Base-by-base conservation (phyloP, 176 grass and related monocot species). In the Aegilops speltoides region DNA sequence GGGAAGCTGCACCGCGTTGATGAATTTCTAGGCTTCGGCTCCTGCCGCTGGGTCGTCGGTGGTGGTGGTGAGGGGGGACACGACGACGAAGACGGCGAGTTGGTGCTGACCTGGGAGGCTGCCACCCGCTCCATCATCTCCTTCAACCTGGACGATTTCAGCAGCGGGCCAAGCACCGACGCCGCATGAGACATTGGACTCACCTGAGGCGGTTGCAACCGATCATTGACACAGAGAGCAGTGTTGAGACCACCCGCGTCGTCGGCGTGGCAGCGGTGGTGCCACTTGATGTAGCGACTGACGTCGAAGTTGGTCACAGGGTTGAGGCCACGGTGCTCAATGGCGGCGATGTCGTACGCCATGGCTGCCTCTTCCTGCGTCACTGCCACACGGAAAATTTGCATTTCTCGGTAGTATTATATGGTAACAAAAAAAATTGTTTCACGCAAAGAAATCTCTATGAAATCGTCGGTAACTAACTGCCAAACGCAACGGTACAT, bases 321-420 rank as follows among this genome's bases (percentile, higher is more conserved):
- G 36, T 91, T 95, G 26, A 89, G 87, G 15, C 95, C 95, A 1
- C 95, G 85, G 67, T 95, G 81, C 79, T 98, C 68, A 54, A 98
- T 95, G 2, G 93, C 95, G 0, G 95, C 95, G 5, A 90, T 66
- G 87, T 95, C 95, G 77, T 98, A 98, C 10, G 95, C 95, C 62
- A 80, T 87, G 0, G 95, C 93, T 0, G 95, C 95, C 72, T 89
- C 95, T 76, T 98, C 95, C 50, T 98, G 89, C 3, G 95, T 98
- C 0, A 91, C 95, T 98, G 85, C 22, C 70, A 73, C 15, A 25
- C 12, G 11, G 0, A 37, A 0, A 60, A 45, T 22, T 25, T 11
- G 40, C 40, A 41, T 41, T 11, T 41, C 10, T 41, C 40, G 11
- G 2, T 11, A 3, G 38, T 40, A 40, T 40, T 40, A 10, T 1